Base-by-base conservation (phyloP, 306 rosid genomes). In the Cotoneaster glaucophyllus region DNA sequence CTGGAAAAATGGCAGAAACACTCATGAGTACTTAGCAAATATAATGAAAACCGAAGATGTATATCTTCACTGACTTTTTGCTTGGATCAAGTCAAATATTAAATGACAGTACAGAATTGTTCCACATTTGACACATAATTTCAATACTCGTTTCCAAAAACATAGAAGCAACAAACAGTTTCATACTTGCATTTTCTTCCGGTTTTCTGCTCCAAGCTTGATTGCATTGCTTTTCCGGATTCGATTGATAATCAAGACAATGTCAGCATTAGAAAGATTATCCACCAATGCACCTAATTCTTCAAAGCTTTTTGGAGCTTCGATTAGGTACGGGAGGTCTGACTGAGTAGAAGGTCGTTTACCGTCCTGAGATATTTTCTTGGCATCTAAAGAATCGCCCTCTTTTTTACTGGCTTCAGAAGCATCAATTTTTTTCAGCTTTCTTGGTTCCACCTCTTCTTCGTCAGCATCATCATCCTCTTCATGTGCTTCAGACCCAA, bases 171-270 rank as follows among this genome's bases (percentile, higher is more conserved):
- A 64, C 50, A 31, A 74, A 44, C 18, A 58, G 41, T 65, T 76
- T 22, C 90, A 74, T 86, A 95, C 99, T 84, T 90, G 97, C 89
- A 95, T 87, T 84, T 89, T 95, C 85, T 89, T 93, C 76, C 88
- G 88, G 80, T 95, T 95, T 89, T 89, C 96, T 44, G 88, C 96
- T 11, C 89, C 93, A 44, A 95, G 89, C 73, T 86, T 81, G 87
- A 95, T 90, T 52, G 99, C 88, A 83, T 95, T 90, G 83, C 92
- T 88, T 70, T 84, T 91, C 59, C 97, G 89, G 77, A 95, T 92
- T 66, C 97, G 89, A 76, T 80, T 84, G 87, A 95, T 87, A 50
- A 95, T 76, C 86, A 95, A 80, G 71, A 86, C 82, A 63, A 78
- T 58, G 50, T 95, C 93, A 25, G 85, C 65, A 83, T 83, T 90